Evolutionary conservation across 257 asterid genomes (phyloP).

Genomic region (Handroanthus guayacan): DNA sequence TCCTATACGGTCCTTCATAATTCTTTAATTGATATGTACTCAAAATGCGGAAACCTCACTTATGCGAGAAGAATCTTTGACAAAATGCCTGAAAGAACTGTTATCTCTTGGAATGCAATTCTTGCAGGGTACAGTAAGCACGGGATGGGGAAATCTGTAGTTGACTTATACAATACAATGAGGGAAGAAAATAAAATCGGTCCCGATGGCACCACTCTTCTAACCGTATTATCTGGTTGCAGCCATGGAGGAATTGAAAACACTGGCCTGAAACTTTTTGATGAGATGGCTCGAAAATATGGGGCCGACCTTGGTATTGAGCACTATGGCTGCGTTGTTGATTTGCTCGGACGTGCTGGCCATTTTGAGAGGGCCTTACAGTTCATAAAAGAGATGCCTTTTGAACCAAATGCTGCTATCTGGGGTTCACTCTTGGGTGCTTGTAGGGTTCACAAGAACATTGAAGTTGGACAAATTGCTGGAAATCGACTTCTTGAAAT

Average conservation of each 20-base stretch:
- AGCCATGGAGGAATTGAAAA: slow-evolving; percentile 88
- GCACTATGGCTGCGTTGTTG: slow-evolving; percentile 93
- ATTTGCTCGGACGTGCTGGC: slow-evolving; percentile 86
- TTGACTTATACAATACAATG: slow-evolving; percentile 69
- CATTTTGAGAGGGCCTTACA: slow-evolving; percentile 70
- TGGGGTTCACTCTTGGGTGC: slow-evolving; percentile 96
- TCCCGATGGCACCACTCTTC: slow-evolving; percentile 67
- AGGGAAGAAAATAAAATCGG: slow-evolving; percentile 49
- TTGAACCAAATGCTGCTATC: slow-evolving; percentile 81
- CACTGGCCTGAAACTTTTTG: slow-evolving; percentile 63
- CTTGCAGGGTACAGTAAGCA: slow-evolving; percentile 79
- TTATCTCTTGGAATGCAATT: slow-evolving; percentile 87
- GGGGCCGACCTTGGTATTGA: slow-evolving; percentile 60
- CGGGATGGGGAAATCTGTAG: slow-evolving; percentile 65
- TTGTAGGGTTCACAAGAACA: slow-evolving; percentile 65
- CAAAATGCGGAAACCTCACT: slow-evolving; percentile 82
- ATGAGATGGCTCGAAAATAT: slow-evolving; percentile 46
- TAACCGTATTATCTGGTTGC: slow-evolving; percentile 82
- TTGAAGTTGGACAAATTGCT: slow-evolving; percentile 68
- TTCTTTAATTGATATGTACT: slow-evolving; percentile 87
- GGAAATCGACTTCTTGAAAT: slow-evolving; percentile 63
- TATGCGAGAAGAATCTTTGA: slow-evolving; percentile 80
- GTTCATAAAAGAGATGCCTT: slow-evolving; percentile 74
- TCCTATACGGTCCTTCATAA: slow-evolving; percentile 62
- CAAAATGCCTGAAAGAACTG: slow-evolving; percentile 62